Evolutionary conservation across 23 red algal species (phyloP).

Genomic region (Gracilaria vermiculophylla): DNA sequence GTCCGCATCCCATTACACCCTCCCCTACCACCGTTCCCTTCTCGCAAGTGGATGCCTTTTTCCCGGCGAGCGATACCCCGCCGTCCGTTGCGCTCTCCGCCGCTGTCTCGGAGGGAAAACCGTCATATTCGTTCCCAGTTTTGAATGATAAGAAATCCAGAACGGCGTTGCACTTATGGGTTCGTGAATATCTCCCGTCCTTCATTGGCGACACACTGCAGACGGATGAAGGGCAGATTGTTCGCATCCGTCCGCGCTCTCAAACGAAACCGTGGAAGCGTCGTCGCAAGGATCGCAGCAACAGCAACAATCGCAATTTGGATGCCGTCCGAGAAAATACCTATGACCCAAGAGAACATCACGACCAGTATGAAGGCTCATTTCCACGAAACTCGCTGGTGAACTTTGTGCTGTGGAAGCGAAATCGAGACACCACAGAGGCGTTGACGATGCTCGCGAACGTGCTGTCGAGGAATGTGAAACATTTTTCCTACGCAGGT

Average conservation of each 20-base stretch:
- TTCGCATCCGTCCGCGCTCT: slow-evolving; percentile 33
- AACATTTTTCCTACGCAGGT: slow-evolving; percentile 71
- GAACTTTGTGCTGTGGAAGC: slow-evolving; percentile 88
- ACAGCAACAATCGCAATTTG: not conserved
- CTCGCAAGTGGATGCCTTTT: not conserved
- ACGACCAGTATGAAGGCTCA: not conserved
- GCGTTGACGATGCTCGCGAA: slow-evolving; percentile 62
- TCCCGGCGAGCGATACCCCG: not conserved
- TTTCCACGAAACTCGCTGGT: slow-evolving; percentile 40
- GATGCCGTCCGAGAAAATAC: not conserved
- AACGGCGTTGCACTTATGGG: slow-evolving; percentile 39
- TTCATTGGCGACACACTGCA: slow-evolving; percentile 49
- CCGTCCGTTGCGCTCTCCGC: slow-evolving; percentile 18
- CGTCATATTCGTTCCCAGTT: slow-evolving; percentile 13
- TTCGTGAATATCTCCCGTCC: slow-evolving; percentile 30
- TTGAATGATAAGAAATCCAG: slow-evolving; percentile 52
- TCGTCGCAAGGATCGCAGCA: slow-evolving; percentile 19
- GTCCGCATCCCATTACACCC: not conserved
- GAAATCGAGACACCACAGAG: slow-evolving; percentile 76
- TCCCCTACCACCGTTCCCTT: not conserved
- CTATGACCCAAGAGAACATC: slow-evolving; percentile 21
- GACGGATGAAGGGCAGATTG: not conserved
- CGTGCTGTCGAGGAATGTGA: slow-evolving; percentile 36
- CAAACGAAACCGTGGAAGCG: slow-evolving; percentile 44
- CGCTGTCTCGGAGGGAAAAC: not conserved